Evolutionary conservation across 768 basidiomycete genomes (phyloP), one percentile per base, ranked within the genome.

Genomic region (Mycena pura): DNA sequence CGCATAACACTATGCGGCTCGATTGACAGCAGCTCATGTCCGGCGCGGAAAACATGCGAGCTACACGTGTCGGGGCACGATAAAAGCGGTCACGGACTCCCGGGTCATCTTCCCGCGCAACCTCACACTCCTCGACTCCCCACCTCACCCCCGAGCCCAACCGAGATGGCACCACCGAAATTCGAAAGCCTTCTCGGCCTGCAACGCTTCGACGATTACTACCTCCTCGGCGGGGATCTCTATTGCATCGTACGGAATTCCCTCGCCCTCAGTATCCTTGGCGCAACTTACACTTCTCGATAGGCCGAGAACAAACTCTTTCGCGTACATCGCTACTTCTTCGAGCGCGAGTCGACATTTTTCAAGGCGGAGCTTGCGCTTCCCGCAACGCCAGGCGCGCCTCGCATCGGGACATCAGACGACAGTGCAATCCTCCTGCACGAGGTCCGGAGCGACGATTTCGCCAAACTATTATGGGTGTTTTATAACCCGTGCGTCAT

Each of bases 261-360:
- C 24, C 17, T 24, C 40, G n/a, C 24, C 40, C 39, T 2, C 34
- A 11, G 17, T 6, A 34, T 38, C 32, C 29, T 56, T 57, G 22
- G 39, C 44, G n/a, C n/a, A n/a, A n/a, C n/a, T 54, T 11, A 54
- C 36, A 32, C 15, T 34, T 11, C 38, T 19, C 8, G 34, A 32
- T 65, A 85, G 85, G 83, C 80, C n/a, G 81, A 82, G 54, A 79
- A 81, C 49, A 74, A 74, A 7, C 63, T 84, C 1, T 87, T 84
- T 61, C 76, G 81, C 0, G 73, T 87, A 0, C 85, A 86, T 47
- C 77, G 81, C 1, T 83, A 80, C 27, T 85, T 86, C 29, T 85
- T 87, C 47, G 74, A 75, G 2, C 68, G 85, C 1, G 85, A 88
- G 24, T 87, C 86, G 0, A 60, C 72, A 0, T 75, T 75, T 9